Conservation (phyloP, 768 basidiomycete species). For the Tremella fuciformis region DNA sequence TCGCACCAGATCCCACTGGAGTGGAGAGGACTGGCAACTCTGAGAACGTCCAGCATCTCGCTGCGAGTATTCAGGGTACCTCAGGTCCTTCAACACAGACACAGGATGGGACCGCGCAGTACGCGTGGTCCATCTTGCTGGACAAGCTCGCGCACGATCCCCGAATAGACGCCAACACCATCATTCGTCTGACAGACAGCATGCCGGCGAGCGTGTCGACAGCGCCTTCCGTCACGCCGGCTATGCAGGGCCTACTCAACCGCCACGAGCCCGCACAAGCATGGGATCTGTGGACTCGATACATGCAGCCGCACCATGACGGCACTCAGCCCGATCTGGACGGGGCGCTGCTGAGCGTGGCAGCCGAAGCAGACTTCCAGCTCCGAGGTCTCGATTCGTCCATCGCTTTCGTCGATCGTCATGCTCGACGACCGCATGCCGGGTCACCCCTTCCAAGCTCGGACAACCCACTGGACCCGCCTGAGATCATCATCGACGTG, state of each 20-base stretch:
- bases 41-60: background rate
- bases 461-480: too few species aligned
- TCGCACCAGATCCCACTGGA: background rate
- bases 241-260: constrained; percentile 24
- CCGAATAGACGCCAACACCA: constrained; percentile 8
- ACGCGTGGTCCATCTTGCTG: constrained; percentile 34
- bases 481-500: constrained; percentile 23
- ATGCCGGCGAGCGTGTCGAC: constrained; percentile 14
- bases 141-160: constrained; percentile 11
- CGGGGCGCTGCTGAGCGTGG: constrained; percentile 20
- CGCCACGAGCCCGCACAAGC: constrained; percentile 21
- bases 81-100: too few species aligned
- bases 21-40: too few species aligned
- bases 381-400: constrained; percentile 18
- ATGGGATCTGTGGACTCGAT: constrained; percentile 21
- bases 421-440: constrained; percentile 18
- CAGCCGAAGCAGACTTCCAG: constrained; percentile 17
- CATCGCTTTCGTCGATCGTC: constrained; percentile 30
- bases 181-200: constrained; percentile 16
- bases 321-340: constrained; percentile 17
- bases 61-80: too few species aligned
- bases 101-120: background rate
- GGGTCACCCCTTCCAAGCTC: background rate
- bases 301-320: too few species aligned
- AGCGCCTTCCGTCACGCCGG: constrained; percentile 26